Evolutionary conservation across 371 early-diverging fungal genomes (phyloP).

Genomic region (Zychaea mexicana): DNA sequence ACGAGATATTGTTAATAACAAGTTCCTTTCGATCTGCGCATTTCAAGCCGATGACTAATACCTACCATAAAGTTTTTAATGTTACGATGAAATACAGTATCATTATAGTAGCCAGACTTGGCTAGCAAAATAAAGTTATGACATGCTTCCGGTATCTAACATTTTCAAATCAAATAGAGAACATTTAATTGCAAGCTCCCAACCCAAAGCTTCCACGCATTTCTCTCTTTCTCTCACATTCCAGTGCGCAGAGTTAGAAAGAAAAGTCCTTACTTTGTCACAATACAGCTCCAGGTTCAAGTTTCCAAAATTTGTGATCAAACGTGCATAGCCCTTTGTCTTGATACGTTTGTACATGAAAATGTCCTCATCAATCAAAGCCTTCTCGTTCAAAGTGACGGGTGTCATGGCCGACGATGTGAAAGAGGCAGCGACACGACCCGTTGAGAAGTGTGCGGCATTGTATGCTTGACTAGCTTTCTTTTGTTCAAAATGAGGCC

Average conservation of each 20-base stretch:
- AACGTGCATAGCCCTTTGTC: conserved; percentile 74
- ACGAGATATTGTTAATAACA: background rate
- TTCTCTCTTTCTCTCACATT: no score
- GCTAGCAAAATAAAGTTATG: conserved; percentile 91
- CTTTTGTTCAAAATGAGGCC: conserved; percentile 42
- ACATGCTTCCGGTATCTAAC: conserved; percentile 77
- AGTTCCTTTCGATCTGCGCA: background rate
- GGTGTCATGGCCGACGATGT: conserved; percentile 86
- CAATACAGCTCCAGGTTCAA: conserved; percentile 88
- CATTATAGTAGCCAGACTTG: conserved; percentile 83
- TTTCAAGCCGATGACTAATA: background rate
- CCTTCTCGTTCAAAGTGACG: conserved; percentile 71
- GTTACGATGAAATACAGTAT: conserved; percentile 81
- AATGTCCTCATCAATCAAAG: conserved; percentile 77
- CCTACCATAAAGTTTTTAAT: conserved; percentile 90
- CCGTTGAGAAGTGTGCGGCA: conserved; percentile 84
- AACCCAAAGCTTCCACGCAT: no score
- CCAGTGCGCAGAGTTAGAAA: no score
- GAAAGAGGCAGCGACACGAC: conserved; percentile 80
- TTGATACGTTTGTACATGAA: conserved; percentile 85
- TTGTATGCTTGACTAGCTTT: conserved; percentile 63
- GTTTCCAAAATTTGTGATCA: conserved; percentile 84
- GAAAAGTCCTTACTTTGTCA: conserved; percentile 53
- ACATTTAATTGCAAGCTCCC: no score
- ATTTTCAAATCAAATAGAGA: background rate